Percentiles rank a stretch among this genome's conserved stretches.
Conservation (phyloP, 2,329 filamentous ascomycete species). For the Cladosporium cucumerinum region DNA sequence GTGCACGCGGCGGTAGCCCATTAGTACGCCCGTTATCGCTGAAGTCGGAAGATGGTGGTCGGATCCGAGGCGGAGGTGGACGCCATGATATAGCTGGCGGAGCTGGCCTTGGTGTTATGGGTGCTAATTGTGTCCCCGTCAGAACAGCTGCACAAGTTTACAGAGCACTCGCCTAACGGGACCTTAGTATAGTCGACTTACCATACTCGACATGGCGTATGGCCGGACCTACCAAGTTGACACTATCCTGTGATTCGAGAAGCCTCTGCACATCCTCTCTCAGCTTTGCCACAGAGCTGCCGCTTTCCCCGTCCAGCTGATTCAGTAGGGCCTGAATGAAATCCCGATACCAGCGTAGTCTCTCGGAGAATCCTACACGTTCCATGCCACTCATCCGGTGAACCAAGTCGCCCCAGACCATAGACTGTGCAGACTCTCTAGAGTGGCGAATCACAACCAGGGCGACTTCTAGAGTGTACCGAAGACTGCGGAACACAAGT, state of each 20-base stretch:
- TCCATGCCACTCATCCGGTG: constrained; percentile 46
- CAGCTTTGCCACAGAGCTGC: neutral
- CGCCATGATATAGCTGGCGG: too few relatives aligned
- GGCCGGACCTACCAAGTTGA: neutral
- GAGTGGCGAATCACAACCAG: constrained; percentile 44
- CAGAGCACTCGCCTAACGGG: too few relatives aligned
- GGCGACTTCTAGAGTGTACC: constrained; percentile 52
- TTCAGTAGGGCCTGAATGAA: constrained; percentile 43
- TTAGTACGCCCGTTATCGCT: too few relatives aligned
- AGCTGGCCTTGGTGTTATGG: too few relatives aligned
- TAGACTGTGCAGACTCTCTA: constrained; percentile 39
- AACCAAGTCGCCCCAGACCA: constrained; percentile 51
- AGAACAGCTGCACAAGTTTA: too few relatives aligned
- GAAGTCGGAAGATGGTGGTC: too few relatives aligned
- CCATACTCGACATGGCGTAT: neutral
- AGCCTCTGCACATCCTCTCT: too few relatives aligned
- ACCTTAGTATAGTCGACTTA: neutral
- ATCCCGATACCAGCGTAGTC: constrained; percentile 50
- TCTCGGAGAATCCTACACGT: constrained; percentile 44
- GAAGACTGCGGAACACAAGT: constrained; percentile 48
- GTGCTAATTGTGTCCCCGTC: too few relatives aligned
- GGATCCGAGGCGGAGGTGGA: too few relatives aligned
- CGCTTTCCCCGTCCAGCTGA: neutral
- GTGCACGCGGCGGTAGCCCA: too few relatives aligned
- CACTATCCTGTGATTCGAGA: too few relatives aligned